phyloP scores from a whole-genome alignment of 2,329 filamentous ascomycete genomes.

The Teratosphaeria destructans region DNA sequence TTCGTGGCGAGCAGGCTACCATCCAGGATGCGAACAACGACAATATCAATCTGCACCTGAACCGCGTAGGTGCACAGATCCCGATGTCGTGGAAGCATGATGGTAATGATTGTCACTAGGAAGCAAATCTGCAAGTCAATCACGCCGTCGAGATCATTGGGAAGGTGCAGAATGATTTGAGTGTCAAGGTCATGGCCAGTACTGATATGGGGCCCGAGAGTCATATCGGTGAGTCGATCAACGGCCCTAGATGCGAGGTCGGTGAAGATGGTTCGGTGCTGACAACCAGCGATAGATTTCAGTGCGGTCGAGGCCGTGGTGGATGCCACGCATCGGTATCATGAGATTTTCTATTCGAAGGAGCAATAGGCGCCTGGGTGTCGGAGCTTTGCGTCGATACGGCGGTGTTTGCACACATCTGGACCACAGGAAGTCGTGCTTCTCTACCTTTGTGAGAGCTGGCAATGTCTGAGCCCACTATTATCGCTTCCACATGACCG shows the following conservation, averaged over 20 bases:
- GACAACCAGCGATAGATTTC: conserved; percentile 49
- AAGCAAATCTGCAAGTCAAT: conserved; percentile 57
- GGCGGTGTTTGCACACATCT: no score
- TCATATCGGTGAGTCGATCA: conserved; percentile 49
- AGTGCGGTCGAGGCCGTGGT: conserved; percentile 67
- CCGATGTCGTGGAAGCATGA: not conserved
- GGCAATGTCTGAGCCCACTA: no score
- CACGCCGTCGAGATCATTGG: conserved; percentile 69
- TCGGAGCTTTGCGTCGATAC: no score
- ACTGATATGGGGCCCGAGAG: conserved; percentile 54
- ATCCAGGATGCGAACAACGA: conserved; percentile 61
- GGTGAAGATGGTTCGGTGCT: not conserved
- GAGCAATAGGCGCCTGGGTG: conserved; percentile 4
- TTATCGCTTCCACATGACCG: no score
- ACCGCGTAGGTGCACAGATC: conserved; percentile 46
- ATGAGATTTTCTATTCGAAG: conserved; percentile 65
- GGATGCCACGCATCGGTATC: conserved; percentile 72
- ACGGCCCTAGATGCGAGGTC: not conserved
- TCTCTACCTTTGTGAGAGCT: no score
- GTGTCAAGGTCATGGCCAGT: conserved; percentile 58
- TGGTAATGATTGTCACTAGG: conserved; percentile 36
- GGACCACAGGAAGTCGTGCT: no score
- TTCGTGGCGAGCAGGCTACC: conserved; percentile 69
- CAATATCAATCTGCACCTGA: conserved; percentile 62
- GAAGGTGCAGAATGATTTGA: conserved; percentile 65